Percentiles rank a stretch among this genome's conserved stretches.
These are phyloP conservation scores for Candida andamanensis DNA, from an alignment of 805 yeast genomes.

Conservation along the genomic window DNA sequence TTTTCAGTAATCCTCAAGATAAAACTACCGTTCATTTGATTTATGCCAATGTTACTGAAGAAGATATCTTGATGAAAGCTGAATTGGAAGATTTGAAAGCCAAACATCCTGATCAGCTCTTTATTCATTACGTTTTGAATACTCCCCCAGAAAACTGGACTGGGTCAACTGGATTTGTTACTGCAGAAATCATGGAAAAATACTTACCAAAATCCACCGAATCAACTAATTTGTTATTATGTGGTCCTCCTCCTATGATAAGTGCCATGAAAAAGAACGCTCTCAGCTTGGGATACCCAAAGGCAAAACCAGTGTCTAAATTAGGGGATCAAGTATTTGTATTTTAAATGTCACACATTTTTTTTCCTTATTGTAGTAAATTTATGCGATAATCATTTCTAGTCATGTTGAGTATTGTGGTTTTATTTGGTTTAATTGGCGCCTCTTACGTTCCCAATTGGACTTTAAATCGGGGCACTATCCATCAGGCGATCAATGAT, in stretches of 20 bases:
- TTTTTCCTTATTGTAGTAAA: slow-evolving; percentile 12
- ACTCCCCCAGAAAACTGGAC: slow-evolving; percentile 68
- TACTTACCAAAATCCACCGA: slow-evolving; percentile 57
- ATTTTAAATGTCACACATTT: slow-evolving; percentile 41
- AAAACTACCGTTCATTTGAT: slow-evolving; percentile 67
- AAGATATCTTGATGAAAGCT: slow-evolving; percentile 73
- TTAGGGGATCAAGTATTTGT: slow-evolving; percentile 88
- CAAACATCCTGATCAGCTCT: slow-evolving; percentile 53
- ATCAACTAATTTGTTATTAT: slow-evolving; percentile 68
- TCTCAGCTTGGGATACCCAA: slow-evolving; percentile 64
- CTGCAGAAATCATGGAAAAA: slow-evolving; percentile 63
- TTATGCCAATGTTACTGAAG: slow-evolving; percentile 76
- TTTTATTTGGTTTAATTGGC: too few species aligned
- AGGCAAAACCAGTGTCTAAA: slow-evolving; percentile 85
- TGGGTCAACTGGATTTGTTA: slow-evolving; percentile 76
- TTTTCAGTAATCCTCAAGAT: slow-evolving; percentile 72
- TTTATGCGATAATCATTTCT: too few species aligned
- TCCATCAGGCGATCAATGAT: too few species aligned
- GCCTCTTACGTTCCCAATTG: too few species aligned
- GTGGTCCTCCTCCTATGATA: slow-evolving; percentile 95
- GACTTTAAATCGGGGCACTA: too few species aligned
- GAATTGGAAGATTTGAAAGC: slow-evolving; percentile 68
- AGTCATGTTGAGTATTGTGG: neutral
- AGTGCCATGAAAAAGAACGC: slow-evolving; percentile 80
- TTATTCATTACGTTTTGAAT: slow-evolving; percentile 70